A percentile compares a stretch with the other conserved stretches of the same genome.
Evolutionary conservation across 345 rosid genomes (phyloP).

Genomic region (Raphanus raphanistrum): DNA sequence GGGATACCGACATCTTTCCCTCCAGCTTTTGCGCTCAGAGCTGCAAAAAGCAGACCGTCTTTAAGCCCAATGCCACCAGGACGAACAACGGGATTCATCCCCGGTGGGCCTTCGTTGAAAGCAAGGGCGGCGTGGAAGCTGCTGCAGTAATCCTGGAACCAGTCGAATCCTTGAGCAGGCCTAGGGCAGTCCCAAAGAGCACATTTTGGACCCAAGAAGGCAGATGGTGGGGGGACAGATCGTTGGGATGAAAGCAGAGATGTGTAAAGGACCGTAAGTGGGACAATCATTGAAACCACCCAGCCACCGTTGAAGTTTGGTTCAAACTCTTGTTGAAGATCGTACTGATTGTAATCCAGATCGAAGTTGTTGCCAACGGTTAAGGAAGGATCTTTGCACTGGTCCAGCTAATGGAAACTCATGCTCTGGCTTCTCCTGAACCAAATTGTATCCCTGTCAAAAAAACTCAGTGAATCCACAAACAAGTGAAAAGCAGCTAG

Average conservation of each 20-base stretch:
- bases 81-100: conserved; percentile 82
- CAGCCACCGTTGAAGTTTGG: conserved; percentile 47
- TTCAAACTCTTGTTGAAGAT: conserved; percentile 67
- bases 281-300: conserved; percentile 47
- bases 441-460: conserved; percentile 57
- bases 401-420: conserved; percentile 53
- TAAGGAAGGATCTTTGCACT: conserved; percentile 54
- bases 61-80: conserved; percentile 92
- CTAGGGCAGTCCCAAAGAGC: conserved; percentile 99
- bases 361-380: conserved; percentile 47
- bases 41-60: conserved; percentile 86
- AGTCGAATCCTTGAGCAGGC: conserved; percentile 85
- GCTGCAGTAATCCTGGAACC: conserved; percentile 92
- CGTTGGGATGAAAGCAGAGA: conserved; percentile 59
- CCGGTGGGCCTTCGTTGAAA: conserved; percentile 88
- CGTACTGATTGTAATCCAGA: conserved; percentile 66
- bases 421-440: conserved; percentile 60
- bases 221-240: conserved; percentile 86
- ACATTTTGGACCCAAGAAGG: conserved; percentile 95
- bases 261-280: conserved; percentile 48
- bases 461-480: background rate
- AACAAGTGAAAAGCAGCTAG: background rate
- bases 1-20: conserved; percentile 95
- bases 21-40: conserved; percentile 77
- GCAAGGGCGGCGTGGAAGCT: conserved; percentile 87